Conservation (phyloP, 164 flowering plant genomes). For the Protea cynaroides region DNA sequence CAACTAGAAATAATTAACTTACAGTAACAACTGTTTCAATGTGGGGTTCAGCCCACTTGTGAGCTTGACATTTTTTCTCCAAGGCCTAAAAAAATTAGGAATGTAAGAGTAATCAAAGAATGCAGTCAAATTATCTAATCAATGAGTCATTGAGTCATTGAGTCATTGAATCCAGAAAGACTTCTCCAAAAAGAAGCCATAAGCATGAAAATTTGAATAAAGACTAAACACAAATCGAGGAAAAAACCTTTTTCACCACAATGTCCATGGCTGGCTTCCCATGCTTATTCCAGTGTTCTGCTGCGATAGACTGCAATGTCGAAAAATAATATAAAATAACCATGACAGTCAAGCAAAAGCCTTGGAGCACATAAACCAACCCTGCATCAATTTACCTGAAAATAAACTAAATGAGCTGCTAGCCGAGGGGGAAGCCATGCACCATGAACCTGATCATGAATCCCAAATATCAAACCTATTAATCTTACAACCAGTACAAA, state of each 20-base stretch:
- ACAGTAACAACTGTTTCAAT: conserved; percentile 68
- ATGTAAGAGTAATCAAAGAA: neutral
- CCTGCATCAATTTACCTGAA: conserved; percentile 42
- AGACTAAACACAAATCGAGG: neutral
- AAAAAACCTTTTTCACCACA: conserved; percentile 28
- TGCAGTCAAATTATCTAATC: neutral
- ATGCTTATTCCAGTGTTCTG: conserved; percentile 32
- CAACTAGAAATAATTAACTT: conserved; percentile 17
- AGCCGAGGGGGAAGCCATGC: conserved; percentile 99
- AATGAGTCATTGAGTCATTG: neutral
- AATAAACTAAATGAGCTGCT: conserved; percentile 39
- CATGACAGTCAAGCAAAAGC: neutral
- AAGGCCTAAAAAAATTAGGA: conserved; percentile 39
- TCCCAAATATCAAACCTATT: neutral
- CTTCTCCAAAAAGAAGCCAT: neutral
- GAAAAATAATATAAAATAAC: neutral
- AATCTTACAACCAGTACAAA: neutral
- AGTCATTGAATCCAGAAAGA: neutral
- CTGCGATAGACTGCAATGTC: conserved; percentile 32
- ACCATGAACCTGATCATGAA: conserved; percentile 61
- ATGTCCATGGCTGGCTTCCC: conserved; percentile 42
- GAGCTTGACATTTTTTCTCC: conserved; percentile 58
- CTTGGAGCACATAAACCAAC: neutral
- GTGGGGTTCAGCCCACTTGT: conserved; percentile 82
- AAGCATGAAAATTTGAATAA: neutral